Evolutionary conservation across 805 yeast genomes (phyloP).

Genomic region (Torulaspora indica): DNA sequence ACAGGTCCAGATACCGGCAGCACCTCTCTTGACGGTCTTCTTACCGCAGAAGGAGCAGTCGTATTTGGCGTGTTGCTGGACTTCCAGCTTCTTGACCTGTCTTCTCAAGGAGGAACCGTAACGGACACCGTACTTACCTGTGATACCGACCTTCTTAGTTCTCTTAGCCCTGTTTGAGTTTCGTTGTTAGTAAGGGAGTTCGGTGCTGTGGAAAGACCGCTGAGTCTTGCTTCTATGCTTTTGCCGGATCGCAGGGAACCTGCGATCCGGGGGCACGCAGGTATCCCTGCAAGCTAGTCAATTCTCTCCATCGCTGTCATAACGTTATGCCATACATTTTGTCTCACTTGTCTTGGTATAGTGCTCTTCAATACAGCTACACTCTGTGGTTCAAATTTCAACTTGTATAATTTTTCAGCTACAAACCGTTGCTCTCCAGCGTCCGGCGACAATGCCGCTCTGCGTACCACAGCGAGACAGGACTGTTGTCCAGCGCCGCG

Average conservation of each 20-base stretch:
- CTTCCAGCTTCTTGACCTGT: slow-evolving; percentile 98
- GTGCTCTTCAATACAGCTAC: neutral
- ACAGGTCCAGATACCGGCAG: slow-evolving; percentile 99
- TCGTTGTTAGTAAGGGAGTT: slow-evolving; percentile 10
- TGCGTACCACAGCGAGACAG: too few relatives aligned
- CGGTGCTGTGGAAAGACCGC: neutral
- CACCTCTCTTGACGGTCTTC: slow-evolving; percentile 94
- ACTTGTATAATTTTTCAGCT: slow-evolving; percentile 3
- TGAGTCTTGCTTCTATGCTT: too few relatives aligned
- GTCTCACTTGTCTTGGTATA: slow-evolving; percentile 11
- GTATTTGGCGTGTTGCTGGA: slow-evolving; percentile 98
- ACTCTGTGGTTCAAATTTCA: slow-evolving; percentile 1
- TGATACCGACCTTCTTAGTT: slow-evolving; percentile 99
- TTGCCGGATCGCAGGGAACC: too few relatives aligned
- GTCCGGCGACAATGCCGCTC: neutral
- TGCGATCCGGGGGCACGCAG: neutral
- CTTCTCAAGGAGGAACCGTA: slow-evolving; percentile 99
- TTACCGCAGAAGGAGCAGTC: slow-evolving; percentile 99
- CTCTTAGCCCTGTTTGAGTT: slow-evolving; percentile 82
- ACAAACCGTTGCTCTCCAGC: neutral
- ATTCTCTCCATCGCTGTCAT: neutral
- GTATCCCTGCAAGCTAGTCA: neutral
- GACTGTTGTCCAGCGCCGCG: neutral
- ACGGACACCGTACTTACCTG: slow-evolving; percentile 99
- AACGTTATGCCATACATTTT: slow-evolving; percentile 11